These are phyloP conservation scores for Chamaenerion angustifolium DNA, from an alignment of 345 rosid genomes.

Conservation along the genomic window DNA sequence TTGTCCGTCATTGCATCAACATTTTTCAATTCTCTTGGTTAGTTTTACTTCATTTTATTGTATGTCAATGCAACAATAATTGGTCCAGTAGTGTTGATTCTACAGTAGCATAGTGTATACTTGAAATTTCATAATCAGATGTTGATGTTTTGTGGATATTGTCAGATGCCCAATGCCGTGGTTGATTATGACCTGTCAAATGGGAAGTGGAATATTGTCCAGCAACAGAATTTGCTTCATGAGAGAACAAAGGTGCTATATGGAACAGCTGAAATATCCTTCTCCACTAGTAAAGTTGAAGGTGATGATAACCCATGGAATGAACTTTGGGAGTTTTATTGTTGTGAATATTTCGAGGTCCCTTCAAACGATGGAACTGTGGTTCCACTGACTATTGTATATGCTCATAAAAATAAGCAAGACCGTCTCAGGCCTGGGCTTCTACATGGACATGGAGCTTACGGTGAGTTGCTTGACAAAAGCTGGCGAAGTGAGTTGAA, in stretches of 20 bases:
- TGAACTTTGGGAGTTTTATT: constrained; percentile 82
- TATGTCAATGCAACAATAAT: too few species aligned
- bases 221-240: constrained; percentile 88
- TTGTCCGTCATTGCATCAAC: background rate
- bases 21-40: too few species aligned
- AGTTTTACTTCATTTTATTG: too few species aligned
- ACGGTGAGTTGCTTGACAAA: constrained; percentile 82
- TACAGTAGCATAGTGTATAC: too few species aligned
- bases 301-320: constrained; percentile 68
- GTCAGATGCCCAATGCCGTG: constrained; percentile 90
- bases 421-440: constrained; percentile 47
- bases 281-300: constrained; percentile 25
- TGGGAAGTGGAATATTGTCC: constrained; percentile 82
- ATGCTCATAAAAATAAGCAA: constrained; percentile 36
- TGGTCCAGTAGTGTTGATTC: too few species aligned
- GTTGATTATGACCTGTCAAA: constrained; percentile 77
- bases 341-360: constrained; percentile 55
- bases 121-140: too few species aligned
- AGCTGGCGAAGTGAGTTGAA: constrained; percentile 85
- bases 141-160: background rate
- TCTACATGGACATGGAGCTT: constrained; percentile 94
- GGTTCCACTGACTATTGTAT: constrained; percentile 72
- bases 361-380: constrained; percentile 57
- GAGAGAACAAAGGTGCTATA: constrained; percentile 83
- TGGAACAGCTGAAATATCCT: constrained; percentile 40